Conservation (phyloP, 2,329 filamentous ascomycete species). For the Dichotomopilus funicola region DNA sequence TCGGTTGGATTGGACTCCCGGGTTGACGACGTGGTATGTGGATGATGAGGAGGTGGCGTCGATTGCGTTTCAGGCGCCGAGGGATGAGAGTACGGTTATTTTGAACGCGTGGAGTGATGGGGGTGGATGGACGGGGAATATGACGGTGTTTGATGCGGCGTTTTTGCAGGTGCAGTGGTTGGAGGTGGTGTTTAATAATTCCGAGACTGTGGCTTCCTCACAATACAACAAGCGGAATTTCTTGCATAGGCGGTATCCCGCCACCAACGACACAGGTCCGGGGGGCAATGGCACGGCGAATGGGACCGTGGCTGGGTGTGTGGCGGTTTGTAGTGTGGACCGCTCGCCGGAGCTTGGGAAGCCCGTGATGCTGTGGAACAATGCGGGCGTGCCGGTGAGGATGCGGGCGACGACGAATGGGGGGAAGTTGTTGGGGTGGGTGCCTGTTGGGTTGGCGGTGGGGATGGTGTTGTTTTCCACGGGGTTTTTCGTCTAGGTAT, state of each 20-base stretch:
- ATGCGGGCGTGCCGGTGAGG: background rate
- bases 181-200: slow-evolving; percentile 51
- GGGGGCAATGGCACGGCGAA: no score
- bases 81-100: slow-evolving; percentile 45
- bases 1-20: slow-evolving; percentile 53
- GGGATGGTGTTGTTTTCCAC: slow-evolving; percentile 3
- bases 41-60: slow-evolving; percentile 44
- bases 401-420: background rate
- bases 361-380: slow-evolving; percentile 32
- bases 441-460: background rate
- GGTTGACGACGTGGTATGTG: slow-evolving; percentile 49
- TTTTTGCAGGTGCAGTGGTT: slow-evolving; percentile 57
- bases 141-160: slow-evolving; percentile 44
- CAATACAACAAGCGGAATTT: background rate
- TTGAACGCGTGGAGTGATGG: slow-evolving; percentile 58
- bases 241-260: no score
- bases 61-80: slow-evolving; percentile 50
- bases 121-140: slow-evolving; percentile 53
- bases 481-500: background rate
- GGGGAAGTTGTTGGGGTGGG: background rate
- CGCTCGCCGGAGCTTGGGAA: slow-evolving; percentile 32
- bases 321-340: slow-evolving; percentile 32
- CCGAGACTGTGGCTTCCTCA: slow-evolving; percentile 18
- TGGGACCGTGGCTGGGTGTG: slow-evolving; percentile 15
- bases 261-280: no score